Evolutionary conservation across 441 rosid species (phyloP), one percentile per base, ranked within the genome.

Genomic region (Corymbia calophylla): DNA sequence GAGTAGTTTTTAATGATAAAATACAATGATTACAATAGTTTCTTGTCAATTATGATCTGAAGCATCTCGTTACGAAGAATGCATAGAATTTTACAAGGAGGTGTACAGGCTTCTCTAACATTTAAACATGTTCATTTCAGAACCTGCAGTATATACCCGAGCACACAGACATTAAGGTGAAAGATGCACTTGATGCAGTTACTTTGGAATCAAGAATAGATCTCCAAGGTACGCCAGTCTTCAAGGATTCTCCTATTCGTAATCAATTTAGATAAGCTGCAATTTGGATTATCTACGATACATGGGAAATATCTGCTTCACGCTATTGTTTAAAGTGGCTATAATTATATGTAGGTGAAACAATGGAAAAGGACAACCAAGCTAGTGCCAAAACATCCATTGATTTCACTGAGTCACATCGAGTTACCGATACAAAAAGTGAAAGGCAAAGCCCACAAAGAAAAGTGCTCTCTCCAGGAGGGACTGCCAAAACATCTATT

Each of bases 391-490:
- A 13, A 29, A 86, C 88, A 64, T 44, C 88, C 18, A 60, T 77
- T 35, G 35, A 87, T 70, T 68, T 62, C 31, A 56, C 85, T 27
- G 89, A 48, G 70, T 89, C 90, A 44, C 89, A 92, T 23, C 93
- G 91, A 14, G 68, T 64, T 44, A 60, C 81, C 31, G 93, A 91
- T 87, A 89, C 51, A 89, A 80, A 88, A 81, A 89, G 15, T 25
- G 91, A 90, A 88, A 51, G 47, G 49, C 89, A 77, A 90, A 94
- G 92, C 92, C 96, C 97, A 81, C 84, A 91, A 35, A 92, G 97
- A 87, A 93, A 93, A 90, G 96, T 92, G 84, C 95, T 96, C 25
- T 94, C 98, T 86, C 96, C 96, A 90, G 86, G 87, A 87, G 87
- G 68, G 55, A 18, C 47, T 56, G 15, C 32, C 19, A n/a, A 15